Evolutionary conservation across 2,329 filamentous ascomycete genomes (phyloP), one percentile per base, ranked within the genome.

Genomic region (Talaromyces sp.): DNA sequence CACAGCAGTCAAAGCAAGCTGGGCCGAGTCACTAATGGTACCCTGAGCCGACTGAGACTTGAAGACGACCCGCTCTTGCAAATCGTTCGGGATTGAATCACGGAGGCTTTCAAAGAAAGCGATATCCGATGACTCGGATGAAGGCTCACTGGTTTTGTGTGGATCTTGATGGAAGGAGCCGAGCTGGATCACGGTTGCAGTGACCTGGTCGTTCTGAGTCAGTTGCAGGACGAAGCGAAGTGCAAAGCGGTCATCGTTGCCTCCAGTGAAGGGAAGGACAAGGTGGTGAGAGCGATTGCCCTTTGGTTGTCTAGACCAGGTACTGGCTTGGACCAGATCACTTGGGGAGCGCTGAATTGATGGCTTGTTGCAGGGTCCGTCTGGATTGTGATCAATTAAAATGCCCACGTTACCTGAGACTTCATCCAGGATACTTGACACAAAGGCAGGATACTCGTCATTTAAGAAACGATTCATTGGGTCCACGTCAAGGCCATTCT

Each of bases 191-290:
- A 97, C 82, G 0, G 89, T 93, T 0, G 86, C 90, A 0, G 90
- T 92, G 22, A 96, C 85, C 39, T 89, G 84, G 3, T 84, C 81
- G 64, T 91, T 94, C 68, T 87, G 86, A 1, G 87, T 90, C 1
- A 99, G 81, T 66, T 97, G 93, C 3, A 97, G 79, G 3, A 93
- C 88, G 20, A 97, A 83, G 1, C 86, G 81, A 0, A 97, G 80
- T 0, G 91, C 92, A 4, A 87, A 84, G 7, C 85, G 83, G 65
- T 97, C 93, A 66, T 99, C 94, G 1, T 80, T 76, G 8, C 90
- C 90, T 16, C 93, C 92, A 54, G 96, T 86, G 73, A 91, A 97
- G 0, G 92, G 88, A 49, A 96, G 79, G 69, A 96, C 92, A 60
- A 97, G 82, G 68, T 93, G 91, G 67, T 96, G 91, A 32, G 84